Evolutionary conservation across 805 yeast genomes (phyloP), one percentile per base, ranked within the genome.

Genomic region (Metschnikowia hibisci): DNA sequence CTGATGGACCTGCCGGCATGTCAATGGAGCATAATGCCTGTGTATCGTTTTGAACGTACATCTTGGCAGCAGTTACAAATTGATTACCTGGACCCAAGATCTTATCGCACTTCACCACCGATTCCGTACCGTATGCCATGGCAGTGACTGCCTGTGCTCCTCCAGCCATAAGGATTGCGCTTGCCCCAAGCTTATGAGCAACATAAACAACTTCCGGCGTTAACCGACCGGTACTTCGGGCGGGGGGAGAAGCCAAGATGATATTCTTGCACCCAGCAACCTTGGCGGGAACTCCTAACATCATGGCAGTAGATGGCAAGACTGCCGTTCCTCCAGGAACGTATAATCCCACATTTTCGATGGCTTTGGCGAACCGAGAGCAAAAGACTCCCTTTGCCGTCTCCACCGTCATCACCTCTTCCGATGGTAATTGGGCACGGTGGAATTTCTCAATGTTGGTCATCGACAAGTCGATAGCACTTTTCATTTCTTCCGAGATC

Each of bases 1-100:
- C 99, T 41, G 96, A 86, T 23, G 99, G 99, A 8, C 99, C 99
- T 20, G 99, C 99, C 39, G 99, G 99, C 98, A 93, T 91, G 65
- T 93, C 99, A 54, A 93, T 93, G 13, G 96, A 86, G 61, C 96
- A 93, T 58, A 90, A 71, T 6, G 99, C 98, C 50, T 83, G 84
- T 1, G 96, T 86, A 61, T 93, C 99, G 59, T 93, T 95, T 57
- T 91, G 93, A 40, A 95, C 93, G 61, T 84, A 72, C 99, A 93
- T 93, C 74, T 93, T 93, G 33, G 99, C 99, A 33, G 99, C 98
- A 14, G 99, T 93, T 41, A 93, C 99, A 63, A 93, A 93, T 71
- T 93, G 99, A 70, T 93, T 93, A 47, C 99, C 99, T 18, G 99
- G 99, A 37, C 99, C 99, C 64, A 93, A 76, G 49, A 93, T 90